Evolutionary conservation across 306 rosid genomes (phyloP).

Genomic region (Cicer cuneatum): DNA sequence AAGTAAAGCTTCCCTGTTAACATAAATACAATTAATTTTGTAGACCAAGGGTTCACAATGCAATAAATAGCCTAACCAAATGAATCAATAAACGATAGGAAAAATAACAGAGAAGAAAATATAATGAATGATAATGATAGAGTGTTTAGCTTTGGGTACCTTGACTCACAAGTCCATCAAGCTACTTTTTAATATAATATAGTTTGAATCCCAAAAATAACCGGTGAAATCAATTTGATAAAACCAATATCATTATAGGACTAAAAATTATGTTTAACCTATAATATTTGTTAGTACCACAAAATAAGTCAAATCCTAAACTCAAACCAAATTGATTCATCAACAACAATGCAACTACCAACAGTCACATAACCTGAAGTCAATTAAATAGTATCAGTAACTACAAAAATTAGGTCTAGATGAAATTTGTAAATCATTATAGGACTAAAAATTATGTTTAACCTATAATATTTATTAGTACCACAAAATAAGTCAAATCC

Average conservation of each 20-base stretch:
- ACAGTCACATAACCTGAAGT: not conserved
- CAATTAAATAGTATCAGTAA: not conserved
- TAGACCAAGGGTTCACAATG: not conserved
- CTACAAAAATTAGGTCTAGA: not conserved
- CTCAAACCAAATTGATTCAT: not conserved
- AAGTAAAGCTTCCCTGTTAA: constrained; percentile 63
- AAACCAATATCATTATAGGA: too few relatives aligned
- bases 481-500: not conserved
- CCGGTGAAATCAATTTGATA: too few relatives aligned
- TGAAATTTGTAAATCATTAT: too few relatives aligned
- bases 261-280: not conserved
- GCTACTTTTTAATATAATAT: too few relatives aligned
- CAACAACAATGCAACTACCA: too few relatives aligned
- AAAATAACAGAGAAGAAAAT: too few relatives aligned
- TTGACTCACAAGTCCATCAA: too few relatives aligned
- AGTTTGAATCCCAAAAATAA: too few relatives aligned
- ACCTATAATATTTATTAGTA: not conserved
- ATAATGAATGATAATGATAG: too few relatives aligned
- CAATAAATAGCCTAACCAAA: not conserved
- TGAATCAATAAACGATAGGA: not conserved
- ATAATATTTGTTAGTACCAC: not conserved
- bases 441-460: not conserved
- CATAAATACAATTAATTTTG: constrained; percentile 18
- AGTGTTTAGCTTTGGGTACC: too few relatives aligned
- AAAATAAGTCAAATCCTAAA: not conserved